Percentiles rank a stretch among this genome's conserved stretches.
phyloP scores from a whole-genome alignment of 139 green algal genomes.

The Edaphochlamys debaryana region DNA sequence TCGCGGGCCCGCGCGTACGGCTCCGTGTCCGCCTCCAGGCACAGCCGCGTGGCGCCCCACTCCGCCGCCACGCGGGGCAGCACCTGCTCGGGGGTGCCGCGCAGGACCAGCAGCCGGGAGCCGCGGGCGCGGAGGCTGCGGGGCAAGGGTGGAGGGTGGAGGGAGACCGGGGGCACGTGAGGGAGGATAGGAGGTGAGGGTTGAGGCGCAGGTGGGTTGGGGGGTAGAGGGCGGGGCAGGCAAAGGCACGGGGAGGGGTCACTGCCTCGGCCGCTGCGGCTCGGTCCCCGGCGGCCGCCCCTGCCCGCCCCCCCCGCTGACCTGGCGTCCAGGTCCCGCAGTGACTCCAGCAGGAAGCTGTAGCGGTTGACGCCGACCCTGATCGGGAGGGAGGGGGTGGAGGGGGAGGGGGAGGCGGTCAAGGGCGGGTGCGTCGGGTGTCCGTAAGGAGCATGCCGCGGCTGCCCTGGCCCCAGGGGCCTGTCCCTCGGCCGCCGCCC shows the following conservation, averaged over 20 bases:
- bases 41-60: conserved; percentile 75
- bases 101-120: conserved; percentile 77
- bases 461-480: background rate
- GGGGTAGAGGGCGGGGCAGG: too few species aligned
- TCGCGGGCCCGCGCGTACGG: conserved; percentile 81
- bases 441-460: too few species aligned
- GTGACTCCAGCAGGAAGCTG: conserved; percentile 87
- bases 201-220: background rate
- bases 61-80: conserved; percentile 47
- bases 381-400: background rate
- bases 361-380: conserved; percentile 85
- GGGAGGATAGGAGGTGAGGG: background rate
- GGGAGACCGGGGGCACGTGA: background rate
- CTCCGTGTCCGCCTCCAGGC: conserved; percentile 91
- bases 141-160: background rate
- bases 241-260: too few species aligned
- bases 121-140: conserved; percentile 65
- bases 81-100: conserved; percentile 71
- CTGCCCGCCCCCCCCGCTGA: conserved; percentile 32
- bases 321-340: conserved; percentile 81
- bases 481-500: background rate
- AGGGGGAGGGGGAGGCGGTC: too few species aligned
- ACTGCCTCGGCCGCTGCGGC: too few species aligned
- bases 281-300: too few species aligned
- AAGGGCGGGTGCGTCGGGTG: too few species aligned